Evolutionary conservation across 2,329 filamentous ascomycete species (phyloP).

Genomic region (Colletotrichum tropicicola): DNA sequence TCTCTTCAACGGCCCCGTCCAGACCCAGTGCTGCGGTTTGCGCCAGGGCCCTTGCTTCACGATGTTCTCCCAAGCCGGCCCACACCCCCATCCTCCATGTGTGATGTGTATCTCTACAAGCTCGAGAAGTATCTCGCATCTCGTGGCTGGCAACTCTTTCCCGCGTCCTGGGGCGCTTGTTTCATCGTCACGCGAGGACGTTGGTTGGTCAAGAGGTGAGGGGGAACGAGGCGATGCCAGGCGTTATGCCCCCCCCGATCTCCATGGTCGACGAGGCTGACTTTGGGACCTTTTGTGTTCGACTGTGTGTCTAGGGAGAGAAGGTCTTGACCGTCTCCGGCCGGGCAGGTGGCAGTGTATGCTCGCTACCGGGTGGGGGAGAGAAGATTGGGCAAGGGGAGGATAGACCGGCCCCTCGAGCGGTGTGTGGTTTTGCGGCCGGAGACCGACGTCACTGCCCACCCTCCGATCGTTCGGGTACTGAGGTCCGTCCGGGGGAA

Average conservation of each 20-base stretch:
- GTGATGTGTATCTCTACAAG: conserved; percentile 19
- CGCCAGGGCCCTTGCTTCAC: not conserved
- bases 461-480: not conserved
- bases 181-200: not conserved
- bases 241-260: not conserved
- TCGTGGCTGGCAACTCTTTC: not conserved
- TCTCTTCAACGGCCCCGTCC: not conserved
- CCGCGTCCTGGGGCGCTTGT: not conserved
- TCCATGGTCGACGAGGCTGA: conserved; percentile 9
- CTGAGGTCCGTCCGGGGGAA: not conserved
- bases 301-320: not conserved
- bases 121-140: conserved; percentile 15
- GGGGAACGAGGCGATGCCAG: conserved; percentile 6
- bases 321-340: not conserved
- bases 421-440: not conserved
- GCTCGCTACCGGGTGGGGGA: not conserved
- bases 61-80: not conserved
- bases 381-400: not conserved
- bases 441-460: not conserved
- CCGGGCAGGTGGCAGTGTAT: not conserved
- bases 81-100: not conserved
- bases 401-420: not conserved
- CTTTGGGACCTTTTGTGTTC: not conserved
- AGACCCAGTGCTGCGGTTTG: not conserved
- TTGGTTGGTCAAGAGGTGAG: not conserved